Percentiles rank a stretch among this genome's conserved stretches.
Conservation (phyloP, 2,329 filamentous ascomycete genomes). For the Diaporthe sp. region DNA sequence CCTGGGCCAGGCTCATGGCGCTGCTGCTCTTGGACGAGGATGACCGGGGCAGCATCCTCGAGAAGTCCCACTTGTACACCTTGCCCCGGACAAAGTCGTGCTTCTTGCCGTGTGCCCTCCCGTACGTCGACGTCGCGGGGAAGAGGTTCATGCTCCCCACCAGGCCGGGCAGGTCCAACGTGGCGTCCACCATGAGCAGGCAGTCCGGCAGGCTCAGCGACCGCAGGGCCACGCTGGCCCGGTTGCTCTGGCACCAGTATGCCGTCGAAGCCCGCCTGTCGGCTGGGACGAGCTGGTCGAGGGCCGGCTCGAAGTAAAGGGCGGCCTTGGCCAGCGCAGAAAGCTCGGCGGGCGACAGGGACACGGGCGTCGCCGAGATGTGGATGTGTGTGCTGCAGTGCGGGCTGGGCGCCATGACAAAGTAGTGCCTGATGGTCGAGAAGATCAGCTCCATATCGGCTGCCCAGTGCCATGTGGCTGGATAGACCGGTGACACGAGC, state of each 20-base stretch:
- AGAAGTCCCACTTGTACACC: conserved; percentile 57
- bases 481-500: conserved; percentile 54
- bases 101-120: conserved; percentile 48
- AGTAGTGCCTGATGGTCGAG: conserved; percentile 45
- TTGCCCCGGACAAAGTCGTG: conserved; percentile 54
- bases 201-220: conserved; percentile 43
- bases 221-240: conserved; percentile 46
- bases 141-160: conserved; percentile 52
- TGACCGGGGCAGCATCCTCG: conserved; percentile 45
- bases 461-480: conserved; percentile 47
- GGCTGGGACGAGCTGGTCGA: conserved; percentile 50
- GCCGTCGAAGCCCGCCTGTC: conserved; percentile 43
- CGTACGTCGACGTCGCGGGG: conserved; percentile 49
- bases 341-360: conserved; percentile 46
- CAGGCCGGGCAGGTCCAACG: conserved; percentile 40
- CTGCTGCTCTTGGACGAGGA: conserved; percentile 6
- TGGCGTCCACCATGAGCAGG: conserved; percentile 46
- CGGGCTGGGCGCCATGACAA: conserved; percentile 44
- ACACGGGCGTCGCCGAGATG: conserved; percentile 46
- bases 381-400: conserved; percentile 56
- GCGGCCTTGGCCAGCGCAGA: conserved; percentile 49
- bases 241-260: conserved; percentile 55
- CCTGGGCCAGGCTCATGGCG: conserved; percentile 39
- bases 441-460: conserved; percentile 51
- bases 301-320: conserved; percentile 52